Conservation (phyloP, 306 rosid species). For the Lablab purpureus region DNA sequence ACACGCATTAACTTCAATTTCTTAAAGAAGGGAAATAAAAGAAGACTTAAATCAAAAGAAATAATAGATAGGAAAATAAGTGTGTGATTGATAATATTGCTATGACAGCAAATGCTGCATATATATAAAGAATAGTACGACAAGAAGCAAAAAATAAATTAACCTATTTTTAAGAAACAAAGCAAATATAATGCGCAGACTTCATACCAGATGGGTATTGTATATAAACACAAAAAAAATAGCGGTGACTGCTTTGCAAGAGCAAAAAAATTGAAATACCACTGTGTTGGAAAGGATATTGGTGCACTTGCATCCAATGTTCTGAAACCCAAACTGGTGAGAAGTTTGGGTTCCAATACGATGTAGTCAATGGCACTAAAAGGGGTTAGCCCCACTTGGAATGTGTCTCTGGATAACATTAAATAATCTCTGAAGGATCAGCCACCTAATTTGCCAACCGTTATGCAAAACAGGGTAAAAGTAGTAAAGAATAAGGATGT, state of each 20-base stretch:
- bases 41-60: conserved; percentile 20
- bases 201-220: conserved; percentile 12
- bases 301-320: background rate
- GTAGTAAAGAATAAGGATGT: no score
- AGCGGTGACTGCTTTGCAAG: background rate
- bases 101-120: conserved; percentile 18
- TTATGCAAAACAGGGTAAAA: background rate
- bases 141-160: conserved; percentile 16
- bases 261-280: background rate
- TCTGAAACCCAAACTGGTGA: background rate
- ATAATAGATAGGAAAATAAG: background rate
- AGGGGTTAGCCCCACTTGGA: background rate
- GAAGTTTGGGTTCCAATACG: background rate
- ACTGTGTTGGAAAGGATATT: background rate
- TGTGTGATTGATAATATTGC: conserved; percentile 6
- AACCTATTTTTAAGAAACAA: conserved; percentile 22
- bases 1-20: conserved; percentile 11
- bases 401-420: background rate
- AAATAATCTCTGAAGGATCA: background rate
- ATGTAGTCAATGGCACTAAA: background rate
- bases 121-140: conserved; percentile 12
- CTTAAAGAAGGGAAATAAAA: conserved; percentile 25
- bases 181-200: background rate
- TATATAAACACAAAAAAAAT: background rate
- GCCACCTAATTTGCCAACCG: background rate